Evolutionary conservation across 805 yeast species (phyloP).

Genomic region (Wickerhamiella bombiphila): DNA sequence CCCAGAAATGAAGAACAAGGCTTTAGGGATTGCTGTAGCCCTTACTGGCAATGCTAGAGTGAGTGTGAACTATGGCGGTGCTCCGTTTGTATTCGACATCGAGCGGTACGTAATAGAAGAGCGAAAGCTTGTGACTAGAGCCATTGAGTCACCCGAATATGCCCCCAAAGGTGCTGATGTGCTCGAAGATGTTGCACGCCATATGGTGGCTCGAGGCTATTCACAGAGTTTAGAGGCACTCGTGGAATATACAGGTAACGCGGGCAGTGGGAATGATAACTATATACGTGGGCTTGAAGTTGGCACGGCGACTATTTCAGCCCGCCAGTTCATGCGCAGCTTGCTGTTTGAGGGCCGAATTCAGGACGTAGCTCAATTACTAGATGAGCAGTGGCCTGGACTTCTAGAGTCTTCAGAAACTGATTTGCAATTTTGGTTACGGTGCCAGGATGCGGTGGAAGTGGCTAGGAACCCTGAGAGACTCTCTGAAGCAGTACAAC

Average conservation of each 20-base stretch:
- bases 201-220: background rate
- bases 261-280: no score
- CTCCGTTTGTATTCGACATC: conserved; percentile 4
- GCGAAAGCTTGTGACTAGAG: background rate
- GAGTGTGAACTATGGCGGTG: background rate
- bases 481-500: background rate
- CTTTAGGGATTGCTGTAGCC: background rate
- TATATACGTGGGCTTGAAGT: background rate
- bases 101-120: background rate
- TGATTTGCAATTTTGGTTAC: background rate
- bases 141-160: background rate
- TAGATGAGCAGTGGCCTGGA: background rate
- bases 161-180: background rate
- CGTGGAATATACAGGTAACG: no score
- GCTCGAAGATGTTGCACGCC: background rate
- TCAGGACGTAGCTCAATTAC: background rate
- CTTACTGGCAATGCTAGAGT: background rate
- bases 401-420: background rate
- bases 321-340: background rate
- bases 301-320: background rate
- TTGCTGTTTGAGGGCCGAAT: background rate
- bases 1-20: background rate
- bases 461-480: background rate
- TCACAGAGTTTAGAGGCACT: background rate
- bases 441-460: background rate